Evolutionary conservation across 129 eudicot genomes (phyloP), one percentile per base, ranked within the genome.

Genomic region (Lactuca saligna): DNA sequence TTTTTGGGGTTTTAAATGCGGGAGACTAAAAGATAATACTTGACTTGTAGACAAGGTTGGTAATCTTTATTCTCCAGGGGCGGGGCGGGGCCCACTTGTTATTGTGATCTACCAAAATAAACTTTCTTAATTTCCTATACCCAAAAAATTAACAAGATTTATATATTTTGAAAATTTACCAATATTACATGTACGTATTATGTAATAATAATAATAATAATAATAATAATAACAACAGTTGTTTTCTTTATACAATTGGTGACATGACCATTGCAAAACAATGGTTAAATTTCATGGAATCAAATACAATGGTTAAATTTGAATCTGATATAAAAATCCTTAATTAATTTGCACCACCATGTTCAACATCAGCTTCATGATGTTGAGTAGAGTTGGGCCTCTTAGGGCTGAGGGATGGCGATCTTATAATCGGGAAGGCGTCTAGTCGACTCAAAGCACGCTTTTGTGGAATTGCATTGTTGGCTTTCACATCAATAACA

Each of bases 361-460:
- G 42, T 72, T 62, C 71, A 41, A 15, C 10, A 32, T 70, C 75
- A 10, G 7, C 46, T 17, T 57, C 65, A 42, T 57, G 41, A 41
- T 73, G 63, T 54, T 29, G 58, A 54, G n/a, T 25, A 20, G 63
- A n/a, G 54, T 35, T 44, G 32, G 72, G 55, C 15, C 11, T 12
- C 7, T 64, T 32, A 11, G 78, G 78, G 70, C 70, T 38, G 33
- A 42, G 59, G 58, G 66, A 65, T 41, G 50, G 72, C 12, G 72
- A 64, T 20, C 71, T 64, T 57, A 56, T 57, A 20, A 74, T 13
- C 1, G 70, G 17, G 56, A 74, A 74, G 20, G 78, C 78, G 4
- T 74, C 78, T 56, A 53, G 59, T 56, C 77, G 77, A 37, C 42
- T 72, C 31, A 72, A 51, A 14, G 54, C 17, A 35, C 70, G 70